These are phyloP conservation scores for Ploettnerulaceae sp. DNA, from an alignment of 2,329 filamentous ascomycete species.

Conservation along the genomic window DNA sequence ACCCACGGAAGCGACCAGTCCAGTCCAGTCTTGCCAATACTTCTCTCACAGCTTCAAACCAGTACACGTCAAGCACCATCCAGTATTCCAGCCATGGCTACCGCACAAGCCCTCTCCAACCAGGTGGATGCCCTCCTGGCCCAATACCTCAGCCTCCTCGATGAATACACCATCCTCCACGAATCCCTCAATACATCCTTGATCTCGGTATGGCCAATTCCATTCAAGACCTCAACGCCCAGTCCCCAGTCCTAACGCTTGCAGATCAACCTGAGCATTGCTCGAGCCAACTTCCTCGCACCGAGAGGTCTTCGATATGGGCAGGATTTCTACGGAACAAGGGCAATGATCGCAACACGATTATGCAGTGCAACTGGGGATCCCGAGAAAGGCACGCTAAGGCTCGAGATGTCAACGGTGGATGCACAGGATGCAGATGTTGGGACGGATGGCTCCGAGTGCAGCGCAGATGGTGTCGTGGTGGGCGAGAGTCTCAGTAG, in stretches of 20 bases:
- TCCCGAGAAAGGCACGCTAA: slow-evolving; percentile 8
- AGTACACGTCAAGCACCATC: background rate
- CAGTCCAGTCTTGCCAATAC: background rate
- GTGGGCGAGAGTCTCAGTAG: no score
- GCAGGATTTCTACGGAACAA: slow-evolving; percentile 65
- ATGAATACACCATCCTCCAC: slow-evolving; percentile 61
- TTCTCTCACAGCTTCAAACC: background rate
- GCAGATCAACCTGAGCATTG: slow-evolving; percentile 40
- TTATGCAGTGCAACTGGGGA: slow-evolving; percentile 37
- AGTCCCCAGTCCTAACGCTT: background rate
- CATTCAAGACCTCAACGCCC: background rate
- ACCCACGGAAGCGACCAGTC: no score
- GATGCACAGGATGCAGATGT: slow-evolving; percentile 42
- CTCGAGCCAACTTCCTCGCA: slow-evolving; percentile 72
- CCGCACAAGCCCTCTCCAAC: slow-evolving; percentile 17
- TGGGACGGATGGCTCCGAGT: background rate
- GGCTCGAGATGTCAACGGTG: slow-evolving; percentile 41
- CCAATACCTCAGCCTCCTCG: slow-evolving; percentile 59
- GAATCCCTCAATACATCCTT: slow-evolving; percentile 50
- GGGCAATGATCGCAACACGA: slow-evolving; percentile 58
- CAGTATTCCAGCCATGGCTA: slow-evolving; percentile 4
- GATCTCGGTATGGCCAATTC: slow-evolving; percentile 39
- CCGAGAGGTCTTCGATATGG: slow-evolving; percentile 61
- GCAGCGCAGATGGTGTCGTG: no score
- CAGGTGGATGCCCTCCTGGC: slow-evolving; percentile 59